A percentile compares a stretch with the other conserved stretches of the same genome.
Conservation (phyloP, 1,284 basidiomycete species). For the Moesziomyces parantarcticus region DNA sequence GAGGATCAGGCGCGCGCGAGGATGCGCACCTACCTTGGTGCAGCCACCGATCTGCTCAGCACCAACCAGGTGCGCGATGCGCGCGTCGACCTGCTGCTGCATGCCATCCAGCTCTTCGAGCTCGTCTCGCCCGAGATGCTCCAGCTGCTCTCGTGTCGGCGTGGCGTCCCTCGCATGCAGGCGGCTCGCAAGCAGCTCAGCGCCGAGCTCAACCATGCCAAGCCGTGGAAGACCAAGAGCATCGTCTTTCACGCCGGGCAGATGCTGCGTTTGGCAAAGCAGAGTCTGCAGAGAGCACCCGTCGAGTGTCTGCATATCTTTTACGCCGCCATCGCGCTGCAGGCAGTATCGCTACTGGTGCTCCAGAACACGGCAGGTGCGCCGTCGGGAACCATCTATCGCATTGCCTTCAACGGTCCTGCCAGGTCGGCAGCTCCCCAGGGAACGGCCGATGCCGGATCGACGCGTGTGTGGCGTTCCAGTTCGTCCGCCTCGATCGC, state of each 20-base stretch:
- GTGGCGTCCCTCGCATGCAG: constrained; percentile 18
- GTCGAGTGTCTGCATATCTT: constrained; percentile 26
- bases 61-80: constrained; percentile 10
- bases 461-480: background rate
- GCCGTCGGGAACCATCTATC: constrained; percentile 2
- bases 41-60: constrained; percentile 17
- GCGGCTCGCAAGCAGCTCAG: constrained; percentile 10
- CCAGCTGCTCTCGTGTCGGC: constrained; percentile 21
- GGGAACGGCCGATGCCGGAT: background rate
- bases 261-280: constrained; percentile 19
- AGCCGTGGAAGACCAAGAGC: constrained; percentile 10
- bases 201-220: constrained; percentile 4
- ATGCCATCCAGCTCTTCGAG: constrained; percentile 20
- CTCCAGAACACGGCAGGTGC: constrained; percentile 6
- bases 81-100: constrained; percentile 19
- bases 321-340: constrained; percentile 17
- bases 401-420: constrained; percentile 13
- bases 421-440: constrained; percentile 1
- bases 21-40: constrained; percentile 8
- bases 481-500: constrained; percentile 1
- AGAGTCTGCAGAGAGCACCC: constrained; percentile 16
- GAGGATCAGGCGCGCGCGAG: constrained; percentile 10
- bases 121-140: constrained; percentile 19
- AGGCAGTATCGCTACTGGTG: constrained; percentile 16
- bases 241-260: constrained; percentile 18